These are phyloP conservation scores for Voacanga thouarsii DNA, from an alignment of 257 asterid species.

Conservation along the genomic window DNA sequence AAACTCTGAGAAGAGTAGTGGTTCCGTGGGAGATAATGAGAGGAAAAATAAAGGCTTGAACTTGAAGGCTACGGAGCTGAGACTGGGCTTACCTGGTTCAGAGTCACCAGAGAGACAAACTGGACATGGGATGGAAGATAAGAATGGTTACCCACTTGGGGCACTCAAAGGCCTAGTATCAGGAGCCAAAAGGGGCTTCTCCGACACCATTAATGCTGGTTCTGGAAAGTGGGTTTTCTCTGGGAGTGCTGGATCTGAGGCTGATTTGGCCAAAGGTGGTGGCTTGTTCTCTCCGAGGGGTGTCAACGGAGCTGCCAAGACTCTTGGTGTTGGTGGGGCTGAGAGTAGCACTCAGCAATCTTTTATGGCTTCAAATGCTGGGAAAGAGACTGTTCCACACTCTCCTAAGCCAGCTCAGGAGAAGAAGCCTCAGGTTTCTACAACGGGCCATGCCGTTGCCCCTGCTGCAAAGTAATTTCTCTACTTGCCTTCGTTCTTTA, in stretches of 20 bases:
- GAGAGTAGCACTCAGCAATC: constrained; percentile 19
- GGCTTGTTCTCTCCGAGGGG: constrained; percentile 37
- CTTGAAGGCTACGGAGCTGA: constrained; percentile 47
- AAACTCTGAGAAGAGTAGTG: constrained; percentile 27
- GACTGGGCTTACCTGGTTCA: constrained; percentile 45
- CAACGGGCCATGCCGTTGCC: constrained; percentile 27
- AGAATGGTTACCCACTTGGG: constrained; percentile 15
- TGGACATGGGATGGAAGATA: constrained; percentile 16
- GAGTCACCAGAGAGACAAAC: constrained; percentile 34
- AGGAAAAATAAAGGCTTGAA: constrained; percentile 34
- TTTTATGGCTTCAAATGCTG: constrained; percentile 20
- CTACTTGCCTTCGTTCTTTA: neutral
- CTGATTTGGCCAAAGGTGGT: constrained; percentile 27
- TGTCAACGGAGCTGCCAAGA: constrained; percentile 29
- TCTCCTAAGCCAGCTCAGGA: constrained; percentile 30
- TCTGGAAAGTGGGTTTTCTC: constrained; percentile 40
- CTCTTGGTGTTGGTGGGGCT: constrained; percentile 18
- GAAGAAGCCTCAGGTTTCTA: constrained; percentile 30
- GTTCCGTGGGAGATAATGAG: constrained; percentile 20
- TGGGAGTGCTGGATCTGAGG: constrained; percentile 38
- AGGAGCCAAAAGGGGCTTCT: constrained; percentile 46
- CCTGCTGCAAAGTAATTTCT: constrained; percentile 34
- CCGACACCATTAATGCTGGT: constrained; percentile 35
- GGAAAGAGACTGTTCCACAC: constrained; percentile 30
- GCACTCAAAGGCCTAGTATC: constrained; percentile 24